Percentiles rank a stretch among this genome's conserved stretches.
phyloP scores from a whole-genome alignment of 345 rosid species.

The Eutrema yunnanense region DNA sequence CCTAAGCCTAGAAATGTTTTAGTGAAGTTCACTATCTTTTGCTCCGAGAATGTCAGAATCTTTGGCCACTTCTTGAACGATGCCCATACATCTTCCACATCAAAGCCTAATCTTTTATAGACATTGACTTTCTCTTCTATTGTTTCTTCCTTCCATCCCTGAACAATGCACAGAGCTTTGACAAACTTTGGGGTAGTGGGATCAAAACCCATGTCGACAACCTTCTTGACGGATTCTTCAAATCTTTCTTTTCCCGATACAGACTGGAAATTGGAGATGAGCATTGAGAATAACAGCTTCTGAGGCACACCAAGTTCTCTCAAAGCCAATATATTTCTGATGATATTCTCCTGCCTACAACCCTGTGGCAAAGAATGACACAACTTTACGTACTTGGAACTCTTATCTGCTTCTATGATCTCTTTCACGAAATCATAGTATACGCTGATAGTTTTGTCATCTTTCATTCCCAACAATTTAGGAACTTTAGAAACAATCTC shows the following conservation, averaged over 20 bases:
- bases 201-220: conserved; percentile 19
- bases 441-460: not conserved
- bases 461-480: not conserved
- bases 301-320: conserved; percentile 21
- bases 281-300: not conserved
- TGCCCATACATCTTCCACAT: not conserved
- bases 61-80: conserved; percentile 25
- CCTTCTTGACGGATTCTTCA: not conserved
- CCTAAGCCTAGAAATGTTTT: conserved; percentile 26
- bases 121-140: conserved; percentile 2
- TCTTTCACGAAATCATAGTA: not conserved
- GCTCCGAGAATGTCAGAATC: not conserved
- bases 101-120: conserved; percentile 28
- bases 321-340: conserved; percentile 7
- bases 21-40: conserved; percentile 10
- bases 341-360: not conserved
- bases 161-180: conserved; percentile 2
- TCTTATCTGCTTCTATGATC: not conserved
- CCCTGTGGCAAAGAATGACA: not conserved
- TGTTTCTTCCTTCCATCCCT: not conserved
- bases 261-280: not conserved
- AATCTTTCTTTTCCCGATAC: not conserved
- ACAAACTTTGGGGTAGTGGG: not conserved
- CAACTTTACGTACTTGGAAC: not conserved
- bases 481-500: not conserved